These are phyloP conservation scores for Lantana camara DNA, from an alignment of 257 asterid genomes.

Conservation along the genomic window DNA sequence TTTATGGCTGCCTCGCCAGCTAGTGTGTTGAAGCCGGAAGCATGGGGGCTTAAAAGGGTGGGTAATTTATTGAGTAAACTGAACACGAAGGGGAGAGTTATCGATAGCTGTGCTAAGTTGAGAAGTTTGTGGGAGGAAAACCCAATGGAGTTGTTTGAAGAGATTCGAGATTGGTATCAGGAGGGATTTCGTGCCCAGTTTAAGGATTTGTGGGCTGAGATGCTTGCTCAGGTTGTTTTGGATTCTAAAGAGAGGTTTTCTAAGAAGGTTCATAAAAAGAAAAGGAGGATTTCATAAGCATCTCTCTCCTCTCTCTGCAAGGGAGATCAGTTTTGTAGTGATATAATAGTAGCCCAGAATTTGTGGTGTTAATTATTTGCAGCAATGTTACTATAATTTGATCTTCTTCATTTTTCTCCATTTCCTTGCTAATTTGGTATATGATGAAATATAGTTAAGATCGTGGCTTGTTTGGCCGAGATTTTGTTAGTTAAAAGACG, in stretches of 20 bases:
- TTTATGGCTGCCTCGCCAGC: constrained; percentile 71
- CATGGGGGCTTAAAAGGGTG: constrained; percentile 62
- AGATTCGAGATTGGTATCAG: constrained; percentile 76
- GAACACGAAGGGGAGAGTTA: constrained; percentile 39
- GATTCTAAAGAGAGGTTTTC: constrained; percentile 42
- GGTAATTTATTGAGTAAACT: constrained; percentile 63
- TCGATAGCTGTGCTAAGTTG: constrained; percentile 56
- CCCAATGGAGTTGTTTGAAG: constrained; percentile 47
- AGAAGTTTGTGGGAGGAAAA: constrained; percentile 57
- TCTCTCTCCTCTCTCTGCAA: background rate
- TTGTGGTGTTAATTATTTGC: background rate
- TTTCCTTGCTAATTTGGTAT: too few species aligned
- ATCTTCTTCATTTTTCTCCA: too few species aligned
- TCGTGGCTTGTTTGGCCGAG: background rate
- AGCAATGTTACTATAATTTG: background rate
- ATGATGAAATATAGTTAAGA: background rate
- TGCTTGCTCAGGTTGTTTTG: constrained; percentile 44
- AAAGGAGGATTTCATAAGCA: constrained; percentile 28
- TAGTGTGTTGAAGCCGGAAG: constrained; percentile 72
- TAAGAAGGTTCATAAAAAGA: constrained; percentile 36
- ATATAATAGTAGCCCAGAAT: constrained; percentile 1
- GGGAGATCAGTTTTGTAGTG: background rate
- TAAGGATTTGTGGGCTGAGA: constrained; percentile 53
- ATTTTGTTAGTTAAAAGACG: too few species aligned
- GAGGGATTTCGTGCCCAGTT: constrained; percentile 50